Evolutionary conservation across 352 stramenopile species (phyloP).

Genomic region (Phytopythium delawarense): DNA sequence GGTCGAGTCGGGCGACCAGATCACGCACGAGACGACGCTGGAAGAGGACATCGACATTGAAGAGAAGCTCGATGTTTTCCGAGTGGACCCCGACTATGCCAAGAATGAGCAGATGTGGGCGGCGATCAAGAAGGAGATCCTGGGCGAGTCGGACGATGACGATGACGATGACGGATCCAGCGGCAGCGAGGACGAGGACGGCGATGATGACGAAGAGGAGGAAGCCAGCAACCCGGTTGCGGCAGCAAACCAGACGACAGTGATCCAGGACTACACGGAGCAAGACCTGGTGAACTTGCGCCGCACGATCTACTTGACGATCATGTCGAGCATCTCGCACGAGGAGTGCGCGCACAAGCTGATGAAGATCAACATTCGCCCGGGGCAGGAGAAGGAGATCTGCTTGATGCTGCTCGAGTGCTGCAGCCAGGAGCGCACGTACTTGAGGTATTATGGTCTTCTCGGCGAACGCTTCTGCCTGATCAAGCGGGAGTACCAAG

Average conservation of each 20-base stretch:
- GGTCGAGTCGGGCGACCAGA: slow-evolving; percentile 98
- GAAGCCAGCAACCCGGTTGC: slow-evolving; percentile 17
- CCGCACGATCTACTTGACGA: slow-evolving; percentile 99
- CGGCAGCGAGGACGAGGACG: slow-evolving; percentile 52
- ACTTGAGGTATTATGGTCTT: slow-evolving; percentile 96
- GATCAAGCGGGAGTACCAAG: slow-evolving; percentile 94
- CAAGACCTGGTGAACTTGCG: slow-evolving; percentile 97
- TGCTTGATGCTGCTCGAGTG: slow-evolving; percentile 99
- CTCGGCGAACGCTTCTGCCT: slow-evolving; percentile 97
- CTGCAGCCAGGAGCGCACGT: slow-evolving; percentile 97
- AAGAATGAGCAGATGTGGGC: slow-evolving; percentile 97
- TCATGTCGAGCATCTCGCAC: slow-evolving; percentile 99
- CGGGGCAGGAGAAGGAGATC: slow-evolving; percentile 96
- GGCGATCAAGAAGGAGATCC: slow-evolving; percentile 95
- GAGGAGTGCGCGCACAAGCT: slow-evolving; percentile 99
- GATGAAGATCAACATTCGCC: slow-evolving; percentile 96
- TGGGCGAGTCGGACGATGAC: slow-evolving; percentile 92
- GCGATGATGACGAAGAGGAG: slow-evolving; percentile 34
- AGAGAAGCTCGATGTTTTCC: slow-evolving; percentile 96
- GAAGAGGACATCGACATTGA: slow-evolving; percentile 96
- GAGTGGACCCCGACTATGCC: slow-evolving; percentile 92
- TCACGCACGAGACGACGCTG: slow-evolving; percentile 96
- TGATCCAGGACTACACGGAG: slow-evolving; percentile 98
- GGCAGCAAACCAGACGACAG: slow-evolving; percentile 19
- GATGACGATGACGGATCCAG: slow-evolving; percentile 27